These are phyloP conservation scores for Telfairia occidentalis DNA, from an alignment of 331 rosid species.

Conservation along the genomic window DNA sequence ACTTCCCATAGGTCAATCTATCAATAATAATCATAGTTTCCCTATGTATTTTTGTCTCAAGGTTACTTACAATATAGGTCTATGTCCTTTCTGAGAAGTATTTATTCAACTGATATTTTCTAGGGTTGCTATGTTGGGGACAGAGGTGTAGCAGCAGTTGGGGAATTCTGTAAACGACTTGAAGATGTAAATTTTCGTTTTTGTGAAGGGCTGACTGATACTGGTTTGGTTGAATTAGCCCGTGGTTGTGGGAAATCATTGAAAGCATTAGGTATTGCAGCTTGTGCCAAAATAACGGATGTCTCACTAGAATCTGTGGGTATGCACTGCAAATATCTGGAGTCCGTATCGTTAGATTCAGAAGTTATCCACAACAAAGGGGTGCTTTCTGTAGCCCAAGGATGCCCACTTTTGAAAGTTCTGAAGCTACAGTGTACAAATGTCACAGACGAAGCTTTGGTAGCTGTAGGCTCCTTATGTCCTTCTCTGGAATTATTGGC, in stretches of 20 bases:
- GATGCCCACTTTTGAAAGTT: constrained; percentile 68
- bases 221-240: constrained; percentile 56
- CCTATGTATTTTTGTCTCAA: background rate
- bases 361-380: constrained; percentile 75
- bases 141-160: constrained; percentile 72
- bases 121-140: constrained; percentile 98
- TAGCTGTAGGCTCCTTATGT: constrained; percentile 62
- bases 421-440: constrained; percentile 74
- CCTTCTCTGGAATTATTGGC: constrained; percentile 58
- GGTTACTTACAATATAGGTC: background rate
- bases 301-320: constrained; percentile 73
- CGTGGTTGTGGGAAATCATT: constrained; percentile 59
- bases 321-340: constrained; percentile 54
- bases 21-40: background rate
- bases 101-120: constrained; percentile 17
- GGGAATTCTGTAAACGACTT: constrained; percentile 67
- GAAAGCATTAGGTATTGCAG: constrained; percentile 77
- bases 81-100: background rate
- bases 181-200: constrained; percentile 84
- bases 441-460: constrained; percentile 82
- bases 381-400: constrained; percentile 64
- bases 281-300: constrained; percentile 78
- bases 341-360: constrained; percentile 64
- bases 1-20: background rate
- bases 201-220: constrained; percentile 85